Conservation (phyloP, 495 filamentous ascomycete genomes). For the Beverwykella pulmonaria region DNA sequence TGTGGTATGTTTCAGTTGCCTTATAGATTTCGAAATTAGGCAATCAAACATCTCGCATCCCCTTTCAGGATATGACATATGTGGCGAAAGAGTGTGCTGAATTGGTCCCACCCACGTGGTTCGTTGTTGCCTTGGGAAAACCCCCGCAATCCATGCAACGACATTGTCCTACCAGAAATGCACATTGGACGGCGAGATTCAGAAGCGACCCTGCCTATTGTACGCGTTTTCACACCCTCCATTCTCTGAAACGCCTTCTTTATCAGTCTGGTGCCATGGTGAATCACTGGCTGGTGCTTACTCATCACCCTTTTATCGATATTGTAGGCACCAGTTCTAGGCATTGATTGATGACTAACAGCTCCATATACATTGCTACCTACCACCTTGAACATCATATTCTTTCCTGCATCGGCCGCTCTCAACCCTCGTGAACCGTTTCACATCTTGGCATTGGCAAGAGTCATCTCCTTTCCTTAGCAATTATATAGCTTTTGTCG, state of each 20-base stretch:
- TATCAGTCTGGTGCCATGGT: not conserved
- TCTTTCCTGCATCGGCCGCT: not conserved
- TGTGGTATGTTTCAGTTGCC: slow-evolving; percentile 21
- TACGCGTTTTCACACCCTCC: not conserved
- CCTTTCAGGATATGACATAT: slow-evolving; percentile 5
- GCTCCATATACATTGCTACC: not conserved
- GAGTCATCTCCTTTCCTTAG: not conserved
- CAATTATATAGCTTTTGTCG: not conserved
- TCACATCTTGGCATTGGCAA: not conserved
- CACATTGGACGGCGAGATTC: not conserved
- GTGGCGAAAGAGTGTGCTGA: not conserved
- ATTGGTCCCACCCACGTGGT: not conserved
- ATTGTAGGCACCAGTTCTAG: not conserved
- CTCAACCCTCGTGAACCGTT: not conserved
- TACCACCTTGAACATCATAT: slow-evolving; percentile 11
- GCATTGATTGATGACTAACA: not conserved
- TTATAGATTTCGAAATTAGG: not conserved
- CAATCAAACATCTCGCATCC: not conserved
- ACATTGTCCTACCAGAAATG: slow-evolving; percentile 9
- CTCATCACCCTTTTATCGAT: not conserved
- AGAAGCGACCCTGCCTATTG: not conserved
- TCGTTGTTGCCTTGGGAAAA: slow-evolving; percentile 15
- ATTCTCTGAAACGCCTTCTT: not conserved
- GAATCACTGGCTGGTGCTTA: not conserved
- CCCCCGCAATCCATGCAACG: not conserved